Conservation (phyloP, 192 early-diverging fungal genomes). For the Fimicolochytrium jonesii region DNA sequence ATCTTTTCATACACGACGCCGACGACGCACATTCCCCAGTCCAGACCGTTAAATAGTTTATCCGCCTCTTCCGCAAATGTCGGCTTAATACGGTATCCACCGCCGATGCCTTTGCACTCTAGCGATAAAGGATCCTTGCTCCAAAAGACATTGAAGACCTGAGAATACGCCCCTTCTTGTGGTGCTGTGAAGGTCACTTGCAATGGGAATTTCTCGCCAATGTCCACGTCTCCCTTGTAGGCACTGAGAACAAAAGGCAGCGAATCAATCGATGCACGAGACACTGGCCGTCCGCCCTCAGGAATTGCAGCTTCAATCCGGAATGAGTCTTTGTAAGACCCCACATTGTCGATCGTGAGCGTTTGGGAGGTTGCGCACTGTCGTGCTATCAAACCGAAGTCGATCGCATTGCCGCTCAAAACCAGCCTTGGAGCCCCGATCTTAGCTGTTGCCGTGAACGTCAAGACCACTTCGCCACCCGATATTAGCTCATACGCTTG, state of each 20-base stretch:
- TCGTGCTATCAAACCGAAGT: constrained; percentile 51
- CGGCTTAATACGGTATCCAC: constrained; percentile 42
- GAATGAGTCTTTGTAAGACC: constrained; percentile 47
- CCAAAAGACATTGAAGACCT: constrained; percentile 39
- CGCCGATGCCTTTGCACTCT: constrained; percentile 43
- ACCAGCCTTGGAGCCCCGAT: constrained; percentile 50
- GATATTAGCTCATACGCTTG: constrained; percentile 49
- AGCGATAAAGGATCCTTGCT: constrained; percentile 40
- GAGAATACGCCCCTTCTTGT: constrained; percentile 37
- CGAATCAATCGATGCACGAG: too few species aligned
- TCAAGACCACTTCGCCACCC: constrained; percentile 44
- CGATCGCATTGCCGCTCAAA: constrained; percentile 31
- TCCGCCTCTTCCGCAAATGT: constrained; percentile 32
- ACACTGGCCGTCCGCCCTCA: not conserved
- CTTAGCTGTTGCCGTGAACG: constrained; percentile 43
- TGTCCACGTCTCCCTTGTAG: constrained; percentile 33
- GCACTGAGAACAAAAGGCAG: constrained; percentile 31
- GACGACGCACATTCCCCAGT: constrained; percentile 48
- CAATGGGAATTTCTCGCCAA: constrained; percentile 28
- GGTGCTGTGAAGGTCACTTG: constrained; percentile 42
- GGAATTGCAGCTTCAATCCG: constrained; percentile 36
- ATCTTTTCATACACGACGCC: constrained; percentile 40
- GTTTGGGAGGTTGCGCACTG: constrained; percentile 35
- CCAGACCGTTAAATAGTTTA: constrained; percentile 33
- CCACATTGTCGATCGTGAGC: constrained; percentile 44